Evolutionary conservation across 208 protist species (phyloP), one percentile per base, ranked within the genome.

Genomic region (Trypanosoma cruzi): DNA sequence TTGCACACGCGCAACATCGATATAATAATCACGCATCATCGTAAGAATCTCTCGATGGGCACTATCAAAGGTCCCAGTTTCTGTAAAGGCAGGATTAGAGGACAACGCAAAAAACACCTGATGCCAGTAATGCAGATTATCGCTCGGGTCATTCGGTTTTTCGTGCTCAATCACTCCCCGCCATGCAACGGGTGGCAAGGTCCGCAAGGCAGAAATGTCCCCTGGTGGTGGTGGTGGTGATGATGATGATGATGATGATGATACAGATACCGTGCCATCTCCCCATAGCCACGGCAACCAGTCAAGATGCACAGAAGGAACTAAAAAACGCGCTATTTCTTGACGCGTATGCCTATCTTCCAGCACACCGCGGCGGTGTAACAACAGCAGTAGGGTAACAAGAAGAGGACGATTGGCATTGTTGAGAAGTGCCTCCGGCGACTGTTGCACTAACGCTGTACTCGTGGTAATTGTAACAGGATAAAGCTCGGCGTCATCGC

Each of bases 241-340:
- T 8, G 37, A 32, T 10, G 11, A 31, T 34, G 32, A 37, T 8
- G 37, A 32, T 10, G 11, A 31, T 34, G 22, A 14, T 1, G 37
- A 14, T 44, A 40, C 11, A 40, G 37, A 29, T 20, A 40, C 62
- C 2, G 44, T 18, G 37, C 14, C 22, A 29, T 46, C 46, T 8
- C 53, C 29, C 87, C 87, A 93, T 20, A 93, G 48, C 79, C 81
- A 93, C 18, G 81, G 81, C 53, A 93, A 53, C 18, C 76, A 56
- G 14, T 71, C 64, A 13, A 61, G 70, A 60, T 77, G 86, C 1
- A 82, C 79, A 22, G 80, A 58, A 8, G 82, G 75, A 4, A 85
- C 58, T 14, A 93, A 29, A 69, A 80, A 80, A 22, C 82, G 80
- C 0, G 60, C 57, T 1, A 79, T 75, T 0, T 82, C 71, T 26